Base-by-base conservation (phyloP, 305 asterid genomes). In the Ilex paraguariensis region DNA sequence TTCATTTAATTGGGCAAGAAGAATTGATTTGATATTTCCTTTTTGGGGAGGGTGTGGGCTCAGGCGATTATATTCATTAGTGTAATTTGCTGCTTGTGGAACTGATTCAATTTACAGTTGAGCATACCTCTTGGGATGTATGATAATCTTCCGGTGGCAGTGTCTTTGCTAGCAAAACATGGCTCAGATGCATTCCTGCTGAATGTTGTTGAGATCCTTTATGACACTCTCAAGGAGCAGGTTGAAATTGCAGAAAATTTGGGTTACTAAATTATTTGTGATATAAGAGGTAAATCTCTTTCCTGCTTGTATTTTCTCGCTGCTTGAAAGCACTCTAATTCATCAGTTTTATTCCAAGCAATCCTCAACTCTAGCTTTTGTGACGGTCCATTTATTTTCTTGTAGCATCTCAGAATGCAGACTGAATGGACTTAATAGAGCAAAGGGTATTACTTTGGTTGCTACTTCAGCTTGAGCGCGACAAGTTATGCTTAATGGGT, bases 161-260 rank as follows among this genome's bases (percentile, higher is more conserved):
- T 88, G 66, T 91, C 98, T 17, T 76, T 91, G 72, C 4, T 91
- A 78, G 95, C 95, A 51, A 91, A 87, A 45, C 91, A 88, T 65
- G 96, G 90, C 52, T 82, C 86, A 9, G 96, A 91, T 79, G 81
- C 81, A 66, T 84, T 88, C 72, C 81, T 91, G 42, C 92, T 91
- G 50, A 66, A 65, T 66, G 66, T 82, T 74, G 88, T 77, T 54
- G 95, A 88, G 74, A 63, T 57, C 45, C 68, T 87, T 67, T 52
- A 84, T 66, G 51, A 59, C 51, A 67, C 64, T 56, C 79, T 77
- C 49, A 69, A 69, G 54, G 59, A 70, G 64, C 66, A 66, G 42
- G 15, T 56, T 9, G 60, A 56, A 56, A 56, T 21, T 56, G 40
- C 36, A 57, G 32, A 48, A 30, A 56, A 65, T 33, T 57, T 40